These are phyloP conservation scores for Coemansia sp. DNA, from an alignment of 192 early-diverging fungal genomes.

Conservation along the genomic window DNA sequence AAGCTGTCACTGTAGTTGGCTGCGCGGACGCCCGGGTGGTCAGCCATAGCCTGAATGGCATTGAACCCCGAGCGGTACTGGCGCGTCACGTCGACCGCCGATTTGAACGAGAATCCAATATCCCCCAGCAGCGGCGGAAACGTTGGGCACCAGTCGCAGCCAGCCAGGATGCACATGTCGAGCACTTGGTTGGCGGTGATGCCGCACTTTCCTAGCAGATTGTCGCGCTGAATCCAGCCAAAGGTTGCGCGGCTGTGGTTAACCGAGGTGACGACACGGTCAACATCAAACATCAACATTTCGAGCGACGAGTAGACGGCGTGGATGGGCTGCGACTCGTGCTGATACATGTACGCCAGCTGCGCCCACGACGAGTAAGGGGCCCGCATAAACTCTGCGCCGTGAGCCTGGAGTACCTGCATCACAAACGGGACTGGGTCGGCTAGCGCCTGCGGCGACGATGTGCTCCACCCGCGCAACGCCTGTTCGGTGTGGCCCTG, in stretches of 20 bases:
- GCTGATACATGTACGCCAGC: constrained; percentile 67
- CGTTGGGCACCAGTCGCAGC: constrained; percentile 68
- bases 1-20: constrained; percentile 67
- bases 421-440: constrained; percentile 66
- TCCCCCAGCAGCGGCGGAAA: constrained; percentile 63
- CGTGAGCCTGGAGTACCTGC: constrained; percentile 61
- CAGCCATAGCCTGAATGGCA: constrained; percentile 61
- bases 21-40: constrained; percentile 55
- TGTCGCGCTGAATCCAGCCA: constrained; percentile 59
- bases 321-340: constrained; percentile 66
- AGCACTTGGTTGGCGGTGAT: constrained; percentile 67
- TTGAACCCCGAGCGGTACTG: constrained; percentile 71
- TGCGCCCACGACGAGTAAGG: constrained; percentile 78
- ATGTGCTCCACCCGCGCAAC: constrained; percentile 53
- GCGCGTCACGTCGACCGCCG: constrained; percentile 60
- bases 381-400: constrained; percentile 71
- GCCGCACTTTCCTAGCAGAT: constrained; percentile 56
- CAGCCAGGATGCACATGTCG: constrained; percentile 76
- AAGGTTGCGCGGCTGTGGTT: constrained; percentile 65
- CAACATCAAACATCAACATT: constrained; percentile 70
- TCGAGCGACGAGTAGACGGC: constrained; percentile 70
- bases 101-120: constrained; percentile 64
- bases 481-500: constrained; percentile 58
- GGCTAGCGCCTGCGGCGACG: constrained; percentile 54
- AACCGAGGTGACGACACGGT: constrained; percentile 63